phyloP scores from a whole-genome alignment of 2,329 filamentous ascomycete species.

The Ophiostoma piceae region DNA sequence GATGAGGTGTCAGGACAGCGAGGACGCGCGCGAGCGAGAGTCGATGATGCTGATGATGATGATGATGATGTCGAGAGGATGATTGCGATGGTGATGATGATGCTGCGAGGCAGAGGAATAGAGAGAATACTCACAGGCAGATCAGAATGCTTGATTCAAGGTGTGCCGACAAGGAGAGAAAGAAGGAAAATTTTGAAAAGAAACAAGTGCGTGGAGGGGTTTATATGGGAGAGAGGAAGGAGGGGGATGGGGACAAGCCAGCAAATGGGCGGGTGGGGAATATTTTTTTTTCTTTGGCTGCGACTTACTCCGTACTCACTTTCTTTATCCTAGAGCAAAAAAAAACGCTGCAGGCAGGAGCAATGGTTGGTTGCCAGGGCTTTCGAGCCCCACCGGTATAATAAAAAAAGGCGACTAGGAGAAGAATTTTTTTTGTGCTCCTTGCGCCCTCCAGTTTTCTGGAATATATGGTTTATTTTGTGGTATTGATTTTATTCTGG shows the following conservation, averaged over 20 bases:
- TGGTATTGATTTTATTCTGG: neutral
- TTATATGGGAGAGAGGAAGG: conserved; percentile 26
- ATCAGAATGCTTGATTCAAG: conserved; percentile 40
- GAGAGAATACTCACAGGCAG: conserved; percentile 31
- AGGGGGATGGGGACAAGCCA: conserved; percentile 5
- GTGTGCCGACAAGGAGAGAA: conserved; percentile 38
- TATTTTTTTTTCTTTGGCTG: conserved; percentile 17
- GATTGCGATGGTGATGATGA: neutral
- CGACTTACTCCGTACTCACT: conserved; percentile 3
- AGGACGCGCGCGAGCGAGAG: neutral
- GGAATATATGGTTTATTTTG: conserved; percentile 1
- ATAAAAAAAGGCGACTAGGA: conserved; percentile 25
- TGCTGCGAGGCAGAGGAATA: neutral
- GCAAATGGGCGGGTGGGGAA: conserved; percentile 17
- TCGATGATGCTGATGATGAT: conserved; percentile 21
- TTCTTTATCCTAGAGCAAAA: conserved; percentile 8
- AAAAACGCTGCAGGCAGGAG: conserved; percentile 21
- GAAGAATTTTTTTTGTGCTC: conserved; percentile 23
- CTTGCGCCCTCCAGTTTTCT: conserved; percentile 15
- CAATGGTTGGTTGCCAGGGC: conserved; percentile 28
- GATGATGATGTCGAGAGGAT: neutral
- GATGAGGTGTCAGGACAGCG: conserved; percentile 17
- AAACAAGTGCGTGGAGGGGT: conserved; percentile 27
- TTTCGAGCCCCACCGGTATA: conserved; percentile 26
- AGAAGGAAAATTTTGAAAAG: conserved; percentile 26